Evolutionary conservation across 139 green algal genomes (phyloP), one percentile per base, ranked within the genome.

Genomic region (Haematococcus sp.): DNA sequence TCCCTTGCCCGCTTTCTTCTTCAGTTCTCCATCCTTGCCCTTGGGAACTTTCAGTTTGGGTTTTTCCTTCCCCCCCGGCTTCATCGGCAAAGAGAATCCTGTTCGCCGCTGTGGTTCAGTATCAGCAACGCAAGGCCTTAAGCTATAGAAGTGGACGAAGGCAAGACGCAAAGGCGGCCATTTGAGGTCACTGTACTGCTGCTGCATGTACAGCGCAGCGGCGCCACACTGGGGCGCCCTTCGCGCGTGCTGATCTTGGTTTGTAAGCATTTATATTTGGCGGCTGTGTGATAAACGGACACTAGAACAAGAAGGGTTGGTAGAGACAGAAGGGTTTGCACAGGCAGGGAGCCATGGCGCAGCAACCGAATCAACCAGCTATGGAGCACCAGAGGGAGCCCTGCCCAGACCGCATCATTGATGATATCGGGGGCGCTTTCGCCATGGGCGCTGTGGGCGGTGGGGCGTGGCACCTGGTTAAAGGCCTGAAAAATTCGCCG

Each of bases 401-500:
- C 0, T 98, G 94, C 63, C 94, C 94, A 35, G 88, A 98, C 79
- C 88, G 96, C 49, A 99, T 99, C 30, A 63, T 98, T 11, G 96
- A 98, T 74, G 96, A 99, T 76, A 89, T 99, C 31, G 96, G 96
- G 25, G 93, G 95, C 34, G 96, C 96, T 0, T 99, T 99, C 78
- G 96, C 92, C n/a, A 99, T 99, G 96, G 96, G 96, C 27, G 95
- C 92, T 19, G 87, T 99, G 4, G 96, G 96, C 32, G 96, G 96
- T 54, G 94, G 95, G 5, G 55, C 95, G 1, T 98, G 91, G 90
- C 91, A 99, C 72, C 73, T 96, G 17, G 75, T 97, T 51, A 97
- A 96, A 70, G 96, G 95, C 31, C 77, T 91, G n/a, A 94, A 93
- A 59, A 98, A 98, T 79, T 93, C 85, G 0, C 96, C 96, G 2